Conservation (phyloP, 176 grass and related monocot species). For the Phragmites australis region DNA sequence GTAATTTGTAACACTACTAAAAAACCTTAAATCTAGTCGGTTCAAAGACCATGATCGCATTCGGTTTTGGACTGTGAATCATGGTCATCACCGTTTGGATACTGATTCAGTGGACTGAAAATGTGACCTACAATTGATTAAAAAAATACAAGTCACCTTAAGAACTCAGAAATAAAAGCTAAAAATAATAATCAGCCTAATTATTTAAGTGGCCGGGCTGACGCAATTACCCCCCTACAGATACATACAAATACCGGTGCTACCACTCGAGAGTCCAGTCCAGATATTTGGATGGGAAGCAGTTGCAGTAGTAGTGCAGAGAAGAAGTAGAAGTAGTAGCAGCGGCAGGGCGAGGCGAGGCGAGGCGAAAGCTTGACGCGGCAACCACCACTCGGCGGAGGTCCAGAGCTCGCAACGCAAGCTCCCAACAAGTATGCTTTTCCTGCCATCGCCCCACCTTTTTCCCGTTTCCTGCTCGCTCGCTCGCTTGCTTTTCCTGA, state of each 20-base stretch:
- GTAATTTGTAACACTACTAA: too few species aligned
- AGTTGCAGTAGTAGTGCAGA: background rate
- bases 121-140: background rate
- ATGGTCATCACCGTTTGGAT: too few species aligned
- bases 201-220: background rate
- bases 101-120: background rate
- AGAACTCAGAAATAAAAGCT: background rate
- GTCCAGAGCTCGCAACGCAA: background rate
- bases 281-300: conserved; percentile 49
- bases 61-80: too few species aligned
- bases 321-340: background rate
- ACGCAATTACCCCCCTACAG: conserved; percentile 5
- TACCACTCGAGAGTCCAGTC: conserved; percentile 8
- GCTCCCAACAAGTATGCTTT: conserved; percentile 38
- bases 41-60: too few species aligned
- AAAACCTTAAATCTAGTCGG: too few species aligned
- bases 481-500: conserved; percentile 19
- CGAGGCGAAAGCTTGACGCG: conserved; percentile 37
- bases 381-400: conserved; percentile 31
- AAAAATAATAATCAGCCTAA: background rate
- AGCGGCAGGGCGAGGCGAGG: background rate
- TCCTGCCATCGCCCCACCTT: conserved; percentile 19
- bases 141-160: background rate
- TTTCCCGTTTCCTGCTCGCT: conserved; percentile 34
- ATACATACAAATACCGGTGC: conserved; percentile 22